A percentile compares a stretch with the other conserved stretches of the same genome.
Conservation (phyloP, 225 moss, liverwort and hornwort species). For the Polytrichum formosum region DNA sequence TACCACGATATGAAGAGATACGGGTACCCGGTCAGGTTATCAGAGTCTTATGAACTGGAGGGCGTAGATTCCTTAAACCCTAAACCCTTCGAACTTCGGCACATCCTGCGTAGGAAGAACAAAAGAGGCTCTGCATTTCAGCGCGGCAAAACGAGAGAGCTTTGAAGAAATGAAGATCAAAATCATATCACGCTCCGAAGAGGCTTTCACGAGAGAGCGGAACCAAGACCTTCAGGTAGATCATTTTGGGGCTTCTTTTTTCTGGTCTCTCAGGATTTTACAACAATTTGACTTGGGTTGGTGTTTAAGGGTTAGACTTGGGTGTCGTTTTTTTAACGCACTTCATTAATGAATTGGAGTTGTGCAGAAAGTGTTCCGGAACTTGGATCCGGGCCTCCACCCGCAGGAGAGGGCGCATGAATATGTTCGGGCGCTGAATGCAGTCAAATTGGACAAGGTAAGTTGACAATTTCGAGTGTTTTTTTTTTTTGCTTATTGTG, state of each 20-base stretch:
- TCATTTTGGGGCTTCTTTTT: neutral
- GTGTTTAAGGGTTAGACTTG: neutral
- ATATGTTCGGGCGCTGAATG: slow-evolving; percentile 86
- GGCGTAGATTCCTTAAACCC: neutral
- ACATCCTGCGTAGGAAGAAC: too few relatives aligned
- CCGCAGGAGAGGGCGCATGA: slow-evolving; percentile 89
- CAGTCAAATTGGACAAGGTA: slow-evolving; percentile 93
- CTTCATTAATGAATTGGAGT: slow-evolving; percentile 1
- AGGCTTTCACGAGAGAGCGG: slow-evolving; percentile 78
- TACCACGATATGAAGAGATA: too few relatives aligned
- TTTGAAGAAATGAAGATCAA: slow-evolving; percentile 78
- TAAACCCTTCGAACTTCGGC: neutral
- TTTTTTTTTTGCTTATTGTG: too few relatives aligned
- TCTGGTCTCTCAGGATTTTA: neutral
- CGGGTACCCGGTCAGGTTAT: too few relatives aligned
- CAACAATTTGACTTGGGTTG: neutral
- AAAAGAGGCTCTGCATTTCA: too few relatives aligned
- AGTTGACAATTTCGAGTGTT: neutral
- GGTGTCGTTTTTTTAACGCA: neutral
- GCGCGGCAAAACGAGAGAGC: neutral
- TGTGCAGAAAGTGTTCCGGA: slow-evolving; percentile 85
- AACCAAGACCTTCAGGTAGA: slow-evolving; percentile 77
- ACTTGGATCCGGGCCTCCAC: slow-evolving; percentile 72
- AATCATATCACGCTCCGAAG: slow-evolving; percentile 67
- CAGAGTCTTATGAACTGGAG: too few relatives aligned